Conservation (phyloP, 805 yeast genomes). For the Zygotorulaspora florentina region DNA sequence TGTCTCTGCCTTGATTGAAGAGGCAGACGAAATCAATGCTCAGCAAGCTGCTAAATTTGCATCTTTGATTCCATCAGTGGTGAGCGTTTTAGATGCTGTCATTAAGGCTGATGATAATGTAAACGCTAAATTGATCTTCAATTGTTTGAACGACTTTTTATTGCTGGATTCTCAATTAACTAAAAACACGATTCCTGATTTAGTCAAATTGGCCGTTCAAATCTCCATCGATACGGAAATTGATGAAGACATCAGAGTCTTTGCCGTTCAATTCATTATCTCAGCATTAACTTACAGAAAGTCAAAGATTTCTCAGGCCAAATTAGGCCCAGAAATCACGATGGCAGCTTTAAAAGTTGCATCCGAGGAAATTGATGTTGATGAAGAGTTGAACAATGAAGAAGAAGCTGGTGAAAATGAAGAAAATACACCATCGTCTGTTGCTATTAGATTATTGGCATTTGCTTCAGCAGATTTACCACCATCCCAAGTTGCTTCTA, state of each 20-base stretch:
- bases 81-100: constrained; percentile 72
- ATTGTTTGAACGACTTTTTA: constrained; percentile 75
- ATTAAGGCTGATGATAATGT: constrained; percentile 68
- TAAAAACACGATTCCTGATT: constrained; percentile 66
- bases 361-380: constrained; percentile 76
- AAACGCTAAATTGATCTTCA: constrained; percentile 70
- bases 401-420: constrained; percentile 92
- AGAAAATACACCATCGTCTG: constrained; percentile 72
- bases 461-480: constrained; percentile 81
- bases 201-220: constrained; percentile 71
- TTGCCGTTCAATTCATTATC: constrained; percentile 79
- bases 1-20: constrained; percentile 65
- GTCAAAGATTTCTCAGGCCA: constrained; percentile 70
- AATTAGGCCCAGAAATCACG: constrained; percentile 79
- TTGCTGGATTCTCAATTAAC: constrained; percentile 72
- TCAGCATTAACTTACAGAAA: constrained; percentile 77
- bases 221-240: constrained; percentile 60
- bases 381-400: constrained; percentile 67
- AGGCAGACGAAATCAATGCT: constrained; percentile 46
- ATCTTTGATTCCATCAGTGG: constrained; percentile 70
- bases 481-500: constrained; percentile 83
- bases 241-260: constrained; percentile 78
- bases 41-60: constrained; percentile 51
- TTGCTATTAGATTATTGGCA: constrained; percentile 77
- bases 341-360: constrained; percentile 70